Evolutionary conservation across 2,329 filamentous ascomycete genomes (phyloP).

Genomic region (Zymoseptoria crescenta): DNA sequence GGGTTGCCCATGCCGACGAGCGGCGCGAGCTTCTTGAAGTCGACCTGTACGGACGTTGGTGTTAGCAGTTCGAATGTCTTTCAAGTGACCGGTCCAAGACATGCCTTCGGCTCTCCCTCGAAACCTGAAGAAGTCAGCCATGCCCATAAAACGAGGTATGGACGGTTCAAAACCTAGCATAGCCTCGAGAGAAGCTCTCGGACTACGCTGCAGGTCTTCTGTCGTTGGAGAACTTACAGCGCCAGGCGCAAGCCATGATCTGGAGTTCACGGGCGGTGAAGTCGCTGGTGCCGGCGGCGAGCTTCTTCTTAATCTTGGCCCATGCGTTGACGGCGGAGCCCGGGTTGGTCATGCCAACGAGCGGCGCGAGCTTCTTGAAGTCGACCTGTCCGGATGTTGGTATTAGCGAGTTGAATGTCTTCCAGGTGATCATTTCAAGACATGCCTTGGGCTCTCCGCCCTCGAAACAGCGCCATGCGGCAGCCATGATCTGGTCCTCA

Average conservation of each 20-base stretch:
- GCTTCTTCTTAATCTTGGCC: constrained; percentile 4
- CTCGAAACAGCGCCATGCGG: constrained; percentile 8
- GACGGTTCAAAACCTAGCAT: constrained; percentile 14
- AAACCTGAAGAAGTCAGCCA: constrained; percentile 17
- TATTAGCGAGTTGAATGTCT: not conserved
- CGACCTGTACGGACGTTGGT: no score
- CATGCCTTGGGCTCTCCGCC: constrained; percentile 3
- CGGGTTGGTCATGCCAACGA: constrained; percentile 4
- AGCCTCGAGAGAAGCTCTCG: constrained; percentile 6
- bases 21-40: constrained; percentile 20
- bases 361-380: constrained; percentile 5
- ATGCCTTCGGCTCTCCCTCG: not conserved
- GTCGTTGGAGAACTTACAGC: constrained; percentile 12
- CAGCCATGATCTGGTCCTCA: constrained; percentile 3
- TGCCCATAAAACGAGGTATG: constrained; percentile 31
- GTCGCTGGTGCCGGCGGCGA: constrained; percentile 2
- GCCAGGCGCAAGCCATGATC: constrained; percentile 21
- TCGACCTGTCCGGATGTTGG: not conserved
- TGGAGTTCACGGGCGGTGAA: constrained; percentile 22
- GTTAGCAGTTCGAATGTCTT: no score
- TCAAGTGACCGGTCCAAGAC: no score
- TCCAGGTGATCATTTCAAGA: not conserved
- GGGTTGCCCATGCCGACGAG: constrained; percentile 18
- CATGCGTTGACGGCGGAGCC: constrained; percentile 8
- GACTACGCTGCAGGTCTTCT: not conserved